phyloP scores from a whole-genome alignment of 352 stramenopile genomes.

The Phytopythium chamaehyphon region DNA sequence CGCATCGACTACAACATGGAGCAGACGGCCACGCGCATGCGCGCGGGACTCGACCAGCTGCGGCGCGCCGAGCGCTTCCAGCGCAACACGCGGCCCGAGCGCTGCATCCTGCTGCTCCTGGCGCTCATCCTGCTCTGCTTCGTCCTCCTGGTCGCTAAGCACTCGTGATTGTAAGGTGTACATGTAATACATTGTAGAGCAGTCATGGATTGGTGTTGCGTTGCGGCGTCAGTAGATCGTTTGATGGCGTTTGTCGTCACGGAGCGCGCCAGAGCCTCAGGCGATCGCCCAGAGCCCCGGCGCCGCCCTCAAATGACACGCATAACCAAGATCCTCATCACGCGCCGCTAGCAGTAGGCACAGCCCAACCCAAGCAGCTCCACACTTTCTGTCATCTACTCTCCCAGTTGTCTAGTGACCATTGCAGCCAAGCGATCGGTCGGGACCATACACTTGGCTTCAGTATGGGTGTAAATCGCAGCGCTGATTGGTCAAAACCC shows the following conservation, averaged over 20 bases:
- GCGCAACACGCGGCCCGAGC: slow-evolving; percentile 57
- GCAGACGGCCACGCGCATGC: slow-evolving; percentile 60
- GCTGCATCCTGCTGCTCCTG: slow-evolving; percentile 69
- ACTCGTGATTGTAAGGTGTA: slow-evolving; percentile 30
- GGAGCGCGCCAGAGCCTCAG: too few relatives aligned
- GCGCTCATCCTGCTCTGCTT: slow-evolving; percentile 64
- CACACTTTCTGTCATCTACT: neutral
- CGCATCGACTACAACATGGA: slow-evolving; percentile 89
- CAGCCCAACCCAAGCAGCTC: too few relatives aligned
- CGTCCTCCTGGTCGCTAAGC: slow-evolving; percentile 59
- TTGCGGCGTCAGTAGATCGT: too few relatives aligned
- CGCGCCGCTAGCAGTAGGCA: too few relatives aligned
- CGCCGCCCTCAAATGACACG: slow-evolving; percentile 44
- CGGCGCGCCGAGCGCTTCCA: slow-evolving; percentile 58
- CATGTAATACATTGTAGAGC: neutral
- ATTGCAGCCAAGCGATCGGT: too few relatives aligned
- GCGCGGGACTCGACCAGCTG: slow-evolving; percentile 56
- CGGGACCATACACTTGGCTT: too few relatives aligned
- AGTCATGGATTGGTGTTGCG: too few relatives aligned
- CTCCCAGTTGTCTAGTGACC: too few relatives aligned
- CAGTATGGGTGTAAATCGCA: too few relatives aligned
- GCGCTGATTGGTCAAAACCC: too few relatives aligned
- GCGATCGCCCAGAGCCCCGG: too few relatives aligned
- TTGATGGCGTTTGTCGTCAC: too few relatives aligned
- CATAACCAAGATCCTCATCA: slow-evolving; percentile 46